A percentile compares a stretch with the other conserved stretches of the same genome.
These are phyloP conservation scores for Candida neerlandica DNA, from an alignment of 1,139 yeast genomes.

Conservation along the genomic window DNA sequence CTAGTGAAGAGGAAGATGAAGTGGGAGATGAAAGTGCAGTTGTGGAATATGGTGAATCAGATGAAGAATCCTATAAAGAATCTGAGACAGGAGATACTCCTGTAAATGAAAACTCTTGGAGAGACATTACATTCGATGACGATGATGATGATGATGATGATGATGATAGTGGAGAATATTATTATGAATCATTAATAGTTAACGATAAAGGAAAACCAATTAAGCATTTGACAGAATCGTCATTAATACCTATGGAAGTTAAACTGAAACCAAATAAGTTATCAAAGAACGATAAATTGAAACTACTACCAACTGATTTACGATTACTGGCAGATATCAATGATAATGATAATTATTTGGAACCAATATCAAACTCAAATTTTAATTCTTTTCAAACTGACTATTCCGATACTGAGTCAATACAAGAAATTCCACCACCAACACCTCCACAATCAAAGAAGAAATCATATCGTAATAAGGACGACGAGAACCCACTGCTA, in stretches of 20 bases:
- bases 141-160: not conserved
- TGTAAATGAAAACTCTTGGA: not conserved
- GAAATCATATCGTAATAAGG: not conserved
- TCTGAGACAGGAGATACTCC: not conserved
- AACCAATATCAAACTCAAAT: no score
- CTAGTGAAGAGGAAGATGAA: not conserved
- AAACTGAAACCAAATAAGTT: not conserved
- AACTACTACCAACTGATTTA: not conserved
- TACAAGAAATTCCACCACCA: not conserved
- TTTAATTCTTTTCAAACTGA: not conserved
- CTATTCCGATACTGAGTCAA: not conserved
- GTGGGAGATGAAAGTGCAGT: not conserved
- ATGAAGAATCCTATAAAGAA: not conserved
- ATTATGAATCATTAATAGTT: not conserved
- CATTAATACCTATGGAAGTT: not conserved
- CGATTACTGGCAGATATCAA: not conserved
- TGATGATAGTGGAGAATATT: not conserved
- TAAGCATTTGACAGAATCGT: not conserved
- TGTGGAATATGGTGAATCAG: not conserved
- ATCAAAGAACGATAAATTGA: not conserved
- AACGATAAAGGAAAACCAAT: not conserved
- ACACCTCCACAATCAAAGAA: not conserved
- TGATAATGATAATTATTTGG: no score
- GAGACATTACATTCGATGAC: conserved; percentile 2
- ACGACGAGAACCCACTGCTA: not conserved